Base-by-base conservation (phyloP, 2,329 filamentous ascomycete species). In the Tothia fuscella region DNA sequence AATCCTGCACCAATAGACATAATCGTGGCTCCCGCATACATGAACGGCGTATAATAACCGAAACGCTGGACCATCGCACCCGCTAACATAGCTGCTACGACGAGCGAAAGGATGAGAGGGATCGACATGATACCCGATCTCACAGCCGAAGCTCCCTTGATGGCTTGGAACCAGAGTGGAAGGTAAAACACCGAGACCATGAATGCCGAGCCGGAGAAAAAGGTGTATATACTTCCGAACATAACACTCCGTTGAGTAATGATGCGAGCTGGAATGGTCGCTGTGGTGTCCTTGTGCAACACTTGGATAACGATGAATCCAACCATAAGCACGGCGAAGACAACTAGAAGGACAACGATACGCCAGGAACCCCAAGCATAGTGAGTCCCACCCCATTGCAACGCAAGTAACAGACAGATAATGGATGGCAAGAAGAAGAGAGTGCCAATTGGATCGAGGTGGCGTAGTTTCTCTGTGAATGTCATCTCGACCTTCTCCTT, bases 111-210 rank as follows among this genome's bases (percentile, higher is more conserved):
- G 46, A 65, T 56, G 39, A 64, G 55, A 3, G 63, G 64, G 2
- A 60, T 14, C 37, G 53, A 50, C 48, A 55, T 46, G 42, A 55
- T 51, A 12, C 57, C 60, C 16, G 58, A 59, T 13, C 54, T 49
- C 21, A 61, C 56, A 13, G 65, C 59, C 2, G 55, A 55, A 4
- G 58, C 59, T 16, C 57, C 53, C 48, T 64, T 63, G 43, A 61
- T 59, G 31, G 62, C 59, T 50, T 68, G 65, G 52, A 67, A 67
- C 47, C 62, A 62, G 40, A 61, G 55, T 21, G 45, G 58, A 48
- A 33, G 55, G 47, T 44, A 59, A 22, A 25, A 57, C 12, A 14
- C 55, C 4, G 16, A 16, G 4, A 30, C 29, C 16, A 40, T 24
- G 31, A 43, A 39, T 5, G 13, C 13, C 3, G 44, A 24, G 12